phyloP scores from a whole-genome alignment of 2,329 filamentous ascomycete genomes.

The Trichophyton verrucosum region DNA sequence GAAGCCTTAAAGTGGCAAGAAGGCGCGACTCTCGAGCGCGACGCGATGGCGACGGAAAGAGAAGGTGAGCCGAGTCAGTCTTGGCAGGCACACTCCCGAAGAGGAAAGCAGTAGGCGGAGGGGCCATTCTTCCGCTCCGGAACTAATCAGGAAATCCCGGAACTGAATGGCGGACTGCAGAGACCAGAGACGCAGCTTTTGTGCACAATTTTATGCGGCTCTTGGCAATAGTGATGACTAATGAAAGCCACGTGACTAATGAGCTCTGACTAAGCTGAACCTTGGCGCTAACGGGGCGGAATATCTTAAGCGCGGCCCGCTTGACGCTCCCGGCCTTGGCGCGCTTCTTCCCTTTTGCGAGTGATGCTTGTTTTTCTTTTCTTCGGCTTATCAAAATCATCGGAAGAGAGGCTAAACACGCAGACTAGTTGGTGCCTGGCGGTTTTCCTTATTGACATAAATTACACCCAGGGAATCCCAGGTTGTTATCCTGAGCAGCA shows the following conservation, averaged over 20 bases:
- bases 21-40: constrained; percentile 10
- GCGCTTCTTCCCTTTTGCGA: not conserved
- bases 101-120: not conserved
- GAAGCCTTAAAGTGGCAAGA: constrained; percentile 11
- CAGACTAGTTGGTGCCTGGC: not conserved
- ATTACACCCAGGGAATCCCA: not conserved
- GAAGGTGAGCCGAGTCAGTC: not conserved
- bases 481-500: not conserved
- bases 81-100: constrained; percentile 7
- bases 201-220: not conserved
- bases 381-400: not conserved
- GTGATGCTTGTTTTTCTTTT: not conserved
- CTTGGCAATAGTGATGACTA: not conserved
- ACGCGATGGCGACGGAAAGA: constrained; percentile 9
- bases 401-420: not conserved
- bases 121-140: not conserved
- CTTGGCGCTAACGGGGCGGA: not conserved
- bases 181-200: not conserved
- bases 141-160: not conserved
- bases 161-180: not conserved
- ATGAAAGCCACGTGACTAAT: too few species aligned
- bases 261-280: not conserved
- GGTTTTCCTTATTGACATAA: not conserved
- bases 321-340: not conserved
- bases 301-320: not conserved